These are phyloP conservation scores for Daldinia loculata DNA, from an alignment of 495 filamentous ascomycete species.

Conservation along the genomic window DNA sequence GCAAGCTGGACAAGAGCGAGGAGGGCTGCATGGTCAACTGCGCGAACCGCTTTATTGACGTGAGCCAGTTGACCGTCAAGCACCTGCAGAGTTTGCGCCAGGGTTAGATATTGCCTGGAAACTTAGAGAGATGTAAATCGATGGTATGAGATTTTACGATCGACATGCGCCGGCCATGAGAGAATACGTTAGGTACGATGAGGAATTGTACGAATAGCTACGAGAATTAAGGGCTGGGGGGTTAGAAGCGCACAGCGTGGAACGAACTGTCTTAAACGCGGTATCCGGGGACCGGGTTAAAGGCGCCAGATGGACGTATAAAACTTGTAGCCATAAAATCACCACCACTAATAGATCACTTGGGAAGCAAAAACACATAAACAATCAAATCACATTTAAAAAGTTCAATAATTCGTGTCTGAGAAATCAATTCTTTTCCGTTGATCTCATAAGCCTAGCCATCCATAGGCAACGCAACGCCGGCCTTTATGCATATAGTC, in stretches of 20 bases:
- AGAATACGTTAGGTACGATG: not conserved
- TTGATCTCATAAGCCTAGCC: constrained; percentile 45
- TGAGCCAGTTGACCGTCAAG: constrained; percentile 79
- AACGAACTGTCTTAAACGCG: not conserved
- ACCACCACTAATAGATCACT: constrained; percentile 9
- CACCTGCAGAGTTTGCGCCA: constrained; percentile 68
- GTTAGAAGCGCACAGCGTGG: not conserved
- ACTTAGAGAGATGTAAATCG: no score
- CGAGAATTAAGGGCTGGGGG: not conserved
- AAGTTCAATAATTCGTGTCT: constrained; percentile 22
- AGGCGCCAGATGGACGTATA: not conserved
- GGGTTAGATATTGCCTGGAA: not conserved
- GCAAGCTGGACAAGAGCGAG: constrained; percentile 76
- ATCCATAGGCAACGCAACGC: constrained; percentile 45
- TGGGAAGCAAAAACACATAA: not conserved
- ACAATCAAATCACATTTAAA: constrained; percentile 17
- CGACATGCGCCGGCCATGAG: not conserved
- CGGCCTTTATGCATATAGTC: constrained; percentile 47
- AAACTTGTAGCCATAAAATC: constrained; percentile 7
- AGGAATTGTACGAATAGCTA: constrained; percentile 21
- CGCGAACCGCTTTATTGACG: constrained; percentile 91
- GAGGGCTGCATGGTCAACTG: constrained; percentile 87
- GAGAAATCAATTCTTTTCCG: constrained; percentile 45
- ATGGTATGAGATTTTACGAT: not conserved
- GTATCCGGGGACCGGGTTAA: not conserved